phyloP scores from a whole-genome alignment of 805 yeast genomes.

The Zygotorulaspora danielsina region DNA sequence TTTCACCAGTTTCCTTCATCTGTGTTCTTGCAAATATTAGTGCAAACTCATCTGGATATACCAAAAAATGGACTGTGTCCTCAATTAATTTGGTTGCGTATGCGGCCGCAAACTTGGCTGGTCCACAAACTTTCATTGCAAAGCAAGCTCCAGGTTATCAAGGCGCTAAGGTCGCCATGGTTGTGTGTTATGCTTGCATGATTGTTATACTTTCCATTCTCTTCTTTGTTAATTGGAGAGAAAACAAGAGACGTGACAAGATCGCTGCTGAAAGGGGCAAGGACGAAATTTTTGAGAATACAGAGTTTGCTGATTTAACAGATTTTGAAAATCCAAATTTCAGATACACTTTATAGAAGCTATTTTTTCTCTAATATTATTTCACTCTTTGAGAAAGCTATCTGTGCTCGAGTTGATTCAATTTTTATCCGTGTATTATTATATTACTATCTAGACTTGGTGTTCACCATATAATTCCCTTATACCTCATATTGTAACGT shows the following conservation, averaged over 20 bases:
- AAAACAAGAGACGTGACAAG: constrained; percentile 43
- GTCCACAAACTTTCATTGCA: constrained; percentile 65
- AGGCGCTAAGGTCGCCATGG: constrained; percentile 51
- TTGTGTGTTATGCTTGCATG: constrained; percentile 44
- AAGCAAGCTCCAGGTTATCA: constrained; percentile 56
- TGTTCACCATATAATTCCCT: too few species aligned
- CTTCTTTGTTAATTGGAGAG: constrained; percentile 33
- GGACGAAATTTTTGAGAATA: constrained; percentile 11
- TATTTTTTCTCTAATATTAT: too few species aligned
- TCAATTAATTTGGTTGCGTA: constrained; percentile 60
- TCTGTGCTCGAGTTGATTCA: too few species aligned
- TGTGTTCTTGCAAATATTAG: constrained; percentile 36
- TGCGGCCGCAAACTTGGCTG: constrained; percentile 64
- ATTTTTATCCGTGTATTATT: too few species aligned
- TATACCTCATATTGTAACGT: constrained; percentile 45
- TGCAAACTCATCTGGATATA: constrained; percentile 63
- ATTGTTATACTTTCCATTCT: constrained; percentile 35
- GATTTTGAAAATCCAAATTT: constrained; percentile 42
- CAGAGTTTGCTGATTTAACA: constrained; percentile 41
- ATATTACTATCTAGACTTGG: too few species aligned
- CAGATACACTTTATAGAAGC: constrained; percentile 33
- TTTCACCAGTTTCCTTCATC: constrained; percentile 37
- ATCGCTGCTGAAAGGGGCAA: constrained; percentile 25
- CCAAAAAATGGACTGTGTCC: constrained; percentile 62
- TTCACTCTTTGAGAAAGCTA: too few species aligned